Evolutionary conservation across 768 basidiomycete genomes (phyloP), one percentile per base, ranked within the genome.

Genomic region (Pseudohyphozyma bogoriensis): DNA sequence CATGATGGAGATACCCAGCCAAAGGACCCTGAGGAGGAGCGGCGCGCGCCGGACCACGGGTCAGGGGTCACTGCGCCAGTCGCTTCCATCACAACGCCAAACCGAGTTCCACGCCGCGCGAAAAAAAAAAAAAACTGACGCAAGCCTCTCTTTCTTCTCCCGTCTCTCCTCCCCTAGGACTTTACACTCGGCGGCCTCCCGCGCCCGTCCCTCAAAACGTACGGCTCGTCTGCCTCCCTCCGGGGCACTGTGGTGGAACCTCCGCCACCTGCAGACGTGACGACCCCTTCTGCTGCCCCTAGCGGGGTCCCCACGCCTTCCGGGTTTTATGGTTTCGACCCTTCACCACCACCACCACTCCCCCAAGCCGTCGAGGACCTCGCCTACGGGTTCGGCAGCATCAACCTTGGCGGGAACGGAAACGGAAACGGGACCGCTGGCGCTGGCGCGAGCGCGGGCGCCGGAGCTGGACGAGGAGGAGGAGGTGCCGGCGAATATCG

Each of bases 181-280:
- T 65, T 49, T n/a, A 33, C 59, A n/a, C 16, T 56, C 31, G 15
- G 32, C 42, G 46, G 22, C 22, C 45, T 63, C 11, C 49, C 60
- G 24, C 65, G 58, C 29, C 54, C 68, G 2, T 44, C 46, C 10
- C 39, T 58, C 37, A 39, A 37, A 8, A 24, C 52, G 20, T 32
- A 40, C n/a, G 50, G 44, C 9, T 56, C 60, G n/a, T 55, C 58
- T 2, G 35, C 51, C 44, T 62, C 55, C 46, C 58, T 59, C 26
- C 65, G 61, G 45, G 46, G 63, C 16, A 58, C 62, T 22, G 58
- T 56, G 18, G 59, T 53, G 29, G 40, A 8, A 42, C n/a, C 11
- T 46, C 24, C 46, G 56, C 55, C 24, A 58, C 49, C 58, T 56
- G 50, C 1, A 58, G 58, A 3, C 49, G 57, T n/a, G n/a, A n/a